Evolutionary conservation across 148 eudicot genomes (phyloP), one percentile per base, ranked within the genome.

Genomic region (Linanthus parryae): DNA sequence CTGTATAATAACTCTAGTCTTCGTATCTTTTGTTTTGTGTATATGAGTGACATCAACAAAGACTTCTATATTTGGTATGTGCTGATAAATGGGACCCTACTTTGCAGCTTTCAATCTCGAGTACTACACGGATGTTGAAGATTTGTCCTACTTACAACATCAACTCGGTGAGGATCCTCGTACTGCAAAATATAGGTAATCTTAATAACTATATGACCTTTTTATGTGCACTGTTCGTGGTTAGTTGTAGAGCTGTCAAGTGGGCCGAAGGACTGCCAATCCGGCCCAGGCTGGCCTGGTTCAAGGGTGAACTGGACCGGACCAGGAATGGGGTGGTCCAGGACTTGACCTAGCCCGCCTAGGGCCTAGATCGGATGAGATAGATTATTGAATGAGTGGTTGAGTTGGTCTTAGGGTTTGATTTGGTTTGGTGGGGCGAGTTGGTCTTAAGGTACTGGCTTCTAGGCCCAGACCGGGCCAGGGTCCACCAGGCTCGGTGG

Each of bases 61-160:
- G 43, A 41, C 33, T 2, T 33, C 21, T 28, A 25, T 0, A 11
- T 19, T 25, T 2, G 15, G 24, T 7, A 12, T 23, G 6, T 26
- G 7, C 23, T 11, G n/a, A 19, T 5, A 14, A 23, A 16, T 44
- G 25, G 9, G 10, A 10, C 35, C 11, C 50, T 62, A 21, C 48
- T 45, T 45, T 73, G 77, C 83, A 91, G 98, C 79, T 53, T 92
- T 87, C 59, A 92, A 92, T 68, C 96, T 92, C 33, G 98, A 92
- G 34, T 92, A 70, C 63, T 92, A 84, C 78, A 92, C 98, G n/a
- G 98, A 92, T 64, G 87, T 67, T 15, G 76, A 83, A 71, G 90
- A 92, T 69, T 77, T 92, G 31, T 71, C 90, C 0, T 92, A 84
- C 57, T 65, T 87, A 62, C 94, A 81, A 45, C 13, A 79, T 35